Base-by-base conservation (phyloP, 176 grass and related monocot genomes). In the Rhynchospora pubera region DNA sequence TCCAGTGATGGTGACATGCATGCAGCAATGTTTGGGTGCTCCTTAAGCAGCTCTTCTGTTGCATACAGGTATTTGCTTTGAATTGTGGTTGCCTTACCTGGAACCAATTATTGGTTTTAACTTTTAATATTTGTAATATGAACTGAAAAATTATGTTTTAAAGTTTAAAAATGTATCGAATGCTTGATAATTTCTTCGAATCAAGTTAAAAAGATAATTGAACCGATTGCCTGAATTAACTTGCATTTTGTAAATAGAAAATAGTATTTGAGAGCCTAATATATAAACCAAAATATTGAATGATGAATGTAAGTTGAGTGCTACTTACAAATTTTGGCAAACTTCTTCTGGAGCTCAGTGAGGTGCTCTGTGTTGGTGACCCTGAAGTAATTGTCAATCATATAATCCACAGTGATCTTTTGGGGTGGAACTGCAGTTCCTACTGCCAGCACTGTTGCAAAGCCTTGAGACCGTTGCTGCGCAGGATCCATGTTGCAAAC, bases 41-140 rank as follows among this genome's bases (percentile, higher is more conserved):
- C 24, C 42, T 14, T 47, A 10, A 93, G 45, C 1, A 82, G 16
- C 53, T 91, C 75, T 22, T 86, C 84, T 1, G 47, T 57, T 5
- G 60, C 39, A 73, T 67, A 57, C 44, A 91, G 22, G 42, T 89
- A 57, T 5, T 83, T 85, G 66, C 74, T 91, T 46, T 11, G 48
- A 24, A 91, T 82, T 32, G 69, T 85, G 1, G 84, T 83, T 79
- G 80, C 84, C 55, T 85, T 81, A 43, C 79, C 89, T 93, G 80
- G 0, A 58, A 14, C 16, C 28, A 28, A 78, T 52, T 3, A 6
- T 32, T 18, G 34, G 34, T 39, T 39, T 39, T n/a, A n/a, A n/a
- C n/a, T n/a, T n/a, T n/a, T 39, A 39, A 39, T 39, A 2, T 3
- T 39, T 39, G 34, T 39, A 39, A 39, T 39, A 3, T 39, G 1